These are phyloP conservation scores for Aquilaria sinensis DNA, from an alignment of 345 rosid species.

Conservation along the genomic window DNA sequence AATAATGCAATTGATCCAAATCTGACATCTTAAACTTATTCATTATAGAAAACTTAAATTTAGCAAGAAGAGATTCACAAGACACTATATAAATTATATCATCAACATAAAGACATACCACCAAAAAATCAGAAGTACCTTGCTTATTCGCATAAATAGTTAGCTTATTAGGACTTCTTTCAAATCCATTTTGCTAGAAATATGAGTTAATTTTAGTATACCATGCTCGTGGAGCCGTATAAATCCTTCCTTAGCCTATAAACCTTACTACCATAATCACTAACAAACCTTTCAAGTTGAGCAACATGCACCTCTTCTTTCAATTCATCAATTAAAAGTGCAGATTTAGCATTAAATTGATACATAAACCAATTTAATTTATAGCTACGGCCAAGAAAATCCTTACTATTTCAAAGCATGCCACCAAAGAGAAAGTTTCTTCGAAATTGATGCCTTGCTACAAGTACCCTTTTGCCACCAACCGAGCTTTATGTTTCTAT, in stretches of 20 bases:
- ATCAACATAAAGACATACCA: conserved; percentile 5
- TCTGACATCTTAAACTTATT: conserved; percentile 7
- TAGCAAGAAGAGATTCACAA: neutral
- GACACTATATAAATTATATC: neutral
- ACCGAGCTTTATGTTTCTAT: neutral
- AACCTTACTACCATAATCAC: neutral
- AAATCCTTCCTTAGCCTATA: neutral
- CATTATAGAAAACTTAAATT: conserved; percentile 2
- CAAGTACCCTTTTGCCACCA: conserved; percentile 2
- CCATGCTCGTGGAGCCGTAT: neutral
- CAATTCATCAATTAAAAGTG: neutral
- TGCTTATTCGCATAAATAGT: neutral
- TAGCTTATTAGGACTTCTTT: neutral
- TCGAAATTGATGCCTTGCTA: neutral
- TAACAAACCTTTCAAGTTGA: neutral
- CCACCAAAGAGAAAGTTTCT: neutral
- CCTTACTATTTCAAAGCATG: neutral
- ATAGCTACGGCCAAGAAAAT: neutral
- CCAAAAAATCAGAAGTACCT: neutral
- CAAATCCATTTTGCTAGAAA: neutral
- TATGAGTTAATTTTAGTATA: neutral
- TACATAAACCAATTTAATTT: neutral
- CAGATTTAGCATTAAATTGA: neutral
- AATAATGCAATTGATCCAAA: conserved; percentile 6
- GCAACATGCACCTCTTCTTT: neutral